phyloP scores from a whole-genome alignment of 2,329 filamentous ascomycete species.

The Cryphonectria japonica region DNA sequence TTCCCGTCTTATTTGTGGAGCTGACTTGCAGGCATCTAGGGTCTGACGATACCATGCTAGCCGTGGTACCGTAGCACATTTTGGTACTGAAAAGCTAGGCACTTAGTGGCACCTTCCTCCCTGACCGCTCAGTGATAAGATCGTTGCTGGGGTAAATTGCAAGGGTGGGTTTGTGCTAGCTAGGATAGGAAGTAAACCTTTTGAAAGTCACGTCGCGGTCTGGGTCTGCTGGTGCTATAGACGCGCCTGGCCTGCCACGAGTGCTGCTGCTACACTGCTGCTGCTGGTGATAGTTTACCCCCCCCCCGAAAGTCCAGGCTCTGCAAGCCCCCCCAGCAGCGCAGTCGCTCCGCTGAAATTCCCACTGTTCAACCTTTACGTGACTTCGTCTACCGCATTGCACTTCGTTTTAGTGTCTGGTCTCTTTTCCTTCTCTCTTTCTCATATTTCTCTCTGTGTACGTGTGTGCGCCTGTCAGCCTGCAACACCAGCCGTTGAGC shows the following conservation, averaged over 20 bases:
- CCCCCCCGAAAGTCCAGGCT: not conserved
- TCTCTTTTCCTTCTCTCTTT: not conserved
- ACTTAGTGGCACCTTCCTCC: not conserved
- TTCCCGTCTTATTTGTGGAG: not conserved
- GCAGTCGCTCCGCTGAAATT: slow-evolving; percentile 1
- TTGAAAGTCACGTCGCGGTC: slow-evolving; percentile 15
- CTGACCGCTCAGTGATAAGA: not conserved
- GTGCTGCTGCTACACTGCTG: not conserved
- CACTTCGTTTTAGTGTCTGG: not conserved
- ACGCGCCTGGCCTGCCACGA: slow-evolving; percentile 16
- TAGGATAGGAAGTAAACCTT: slow-evolving; percentile 17
- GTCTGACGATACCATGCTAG: not conserved
- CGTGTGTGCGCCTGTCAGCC: not conserved
- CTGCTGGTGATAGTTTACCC: not conserved
- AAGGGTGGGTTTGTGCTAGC: not conserved
- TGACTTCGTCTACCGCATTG: not conserved
- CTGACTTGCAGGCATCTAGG: not conserved
- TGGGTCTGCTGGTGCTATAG: slow-evolving; percentile 8
- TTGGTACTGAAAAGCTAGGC: not conserved
- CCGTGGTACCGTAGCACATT: not conserved
- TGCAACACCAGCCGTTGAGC: not conserved
- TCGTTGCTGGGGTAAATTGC: slow-evolving; percentile 15
- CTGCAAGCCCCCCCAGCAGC: not conserved
- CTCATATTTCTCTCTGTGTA: too few relatives aligned
- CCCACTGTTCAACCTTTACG: not conserved